Conservation (phyloP, 345 rosid species). For the Draba incana region DNA sequence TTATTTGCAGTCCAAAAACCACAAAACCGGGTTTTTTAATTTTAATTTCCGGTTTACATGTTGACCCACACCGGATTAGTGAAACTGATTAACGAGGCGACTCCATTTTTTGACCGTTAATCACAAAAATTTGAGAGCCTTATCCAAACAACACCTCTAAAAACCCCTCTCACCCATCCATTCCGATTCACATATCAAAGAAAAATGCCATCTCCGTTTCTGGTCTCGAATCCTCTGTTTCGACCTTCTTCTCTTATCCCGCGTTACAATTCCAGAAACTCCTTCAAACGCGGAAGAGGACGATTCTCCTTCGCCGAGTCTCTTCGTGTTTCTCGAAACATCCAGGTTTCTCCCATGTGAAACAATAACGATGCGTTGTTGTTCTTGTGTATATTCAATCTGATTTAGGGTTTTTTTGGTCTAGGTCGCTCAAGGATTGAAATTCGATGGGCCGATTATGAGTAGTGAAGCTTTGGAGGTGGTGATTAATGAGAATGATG, state of each 20-base stretch:
- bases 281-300: slow-evolving; percentile 26
- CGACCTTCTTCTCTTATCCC: slow-evolving; percentile 30
- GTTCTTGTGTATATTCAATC: background rate
- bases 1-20: too few species aligned
- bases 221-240: slow-evolving; percentile 35
- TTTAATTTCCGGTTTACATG: too few species aligned
- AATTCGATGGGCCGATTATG: slow-evolving; percentile 61
- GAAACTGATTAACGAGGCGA: too few species aligned
- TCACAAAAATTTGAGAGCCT: too few species aligned
- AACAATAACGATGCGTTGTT: background rate
- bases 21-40: too few species aligned
- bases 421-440: slow-evolving; percentile 52
- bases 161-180: too few species aligned
- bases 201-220: slow-evolving; percentile 34
- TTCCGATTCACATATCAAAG: too few species aligned
- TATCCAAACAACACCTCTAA: too few species aligned
- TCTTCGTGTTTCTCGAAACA: slow-evolving; percentile 34
- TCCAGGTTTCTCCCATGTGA: slow-evolving; percentile 9
- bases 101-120: too few species aligned
- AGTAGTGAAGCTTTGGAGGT: slow-evolving; percentile 41
- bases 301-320: slow-evolving; percentile 34
- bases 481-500: slow-evolving; percentile 45
- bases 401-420: background rate
- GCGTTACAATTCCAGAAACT: slow-evolving; percentile 24
- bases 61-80: too few species aligned